These are phyloP conservation scores for Boechera retrofracta DNA, from an alignment of 345 rosid genomes.

Conservation along the genomic window DNA sequence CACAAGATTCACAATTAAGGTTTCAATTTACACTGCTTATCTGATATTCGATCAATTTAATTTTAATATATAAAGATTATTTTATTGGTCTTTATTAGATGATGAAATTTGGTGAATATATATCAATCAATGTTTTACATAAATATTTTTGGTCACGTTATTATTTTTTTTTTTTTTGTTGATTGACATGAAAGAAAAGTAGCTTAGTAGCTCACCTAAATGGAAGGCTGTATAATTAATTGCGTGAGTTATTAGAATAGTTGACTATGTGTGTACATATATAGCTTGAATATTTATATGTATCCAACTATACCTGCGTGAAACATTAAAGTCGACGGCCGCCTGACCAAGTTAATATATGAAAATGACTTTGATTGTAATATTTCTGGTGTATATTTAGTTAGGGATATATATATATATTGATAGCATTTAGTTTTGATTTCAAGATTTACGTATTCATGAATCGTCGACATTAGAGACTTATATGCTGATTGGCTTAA, in stretches of 20 bases:
- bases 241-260: constrained; percentile 18
- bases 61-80: too few species aligned
- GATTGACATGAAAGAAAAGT: constrained; percentile 29
- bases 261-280: background rate
- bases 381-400: background rate
- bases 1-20: background rate
- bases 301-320: background rate
- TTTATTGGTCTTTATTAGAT: background rate
- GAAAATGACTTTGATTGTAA: constrained; percentile 7
- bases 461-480: background rate
- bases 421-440: background rate
- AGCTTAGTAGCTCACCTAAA: constrained; percentile 44
- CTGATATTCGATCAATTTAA: background rate
- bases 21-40: background rate
- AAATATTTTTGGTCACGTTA: background rate
- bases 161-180: background rate
- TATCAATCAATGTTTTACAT: constrained; percentile 12
- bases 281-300: background rate
- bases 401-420: background rate
- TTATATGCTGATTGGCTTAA: background rate
- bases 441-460: background rate
- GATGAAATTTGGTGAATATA: background rate
- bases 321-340: background rate
- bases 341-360: constrained; percentile 12
- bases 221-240: constrained; percentile 40